Evolutionary conservation across 1,284 basidiomycete genomes (phyloP).

Genomic region (Quambalaria eucalypti): DNA sequence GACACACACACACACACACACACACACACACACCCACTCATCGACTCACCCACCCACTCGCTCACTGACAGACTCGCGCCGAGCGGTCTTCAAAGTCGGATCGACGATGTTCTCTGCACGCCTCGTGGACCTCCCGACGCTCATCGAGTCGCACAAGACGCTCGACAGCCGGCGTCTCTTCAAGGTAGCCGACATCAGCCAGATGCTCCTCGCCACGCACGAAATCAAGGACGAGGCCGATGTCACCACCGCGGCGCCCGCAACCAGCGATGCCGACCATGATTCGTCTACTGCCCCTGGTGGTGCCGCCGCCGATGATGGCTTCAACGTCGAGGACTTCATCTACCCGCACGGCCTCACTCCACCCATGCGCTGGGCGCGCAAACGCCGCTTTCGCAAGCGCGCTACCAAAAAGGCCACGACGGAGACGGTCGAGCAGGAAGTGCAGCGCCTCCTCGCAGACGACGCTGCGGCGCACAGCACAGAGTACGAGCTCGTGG

Average conservation of each 20-base stretch:
- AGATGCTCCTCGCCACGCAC: slow-evolving; percentile 43
- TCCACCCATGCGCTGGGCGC: slow-evolving; percentile 79
- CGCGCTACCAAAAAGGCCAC: slow-evolving; percentile 69
- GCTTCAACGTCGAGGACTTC: slow-evolving; percentile 85
- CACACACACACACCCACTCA: slow-evolving; percentile 67
- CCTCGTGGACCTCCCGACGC: slow-evolving; percentile 87
- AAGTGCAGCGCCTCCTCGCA: slow-evolving; percentile 81
- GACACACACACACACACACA: slow-evolving; percentile 65
- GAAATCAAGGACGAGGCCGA: slow-evolving; percentile 51
- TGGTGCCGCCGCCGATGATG: slow-evolving; percentile 21
- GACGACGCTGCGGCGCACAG: slow-evolving; percentile 73
- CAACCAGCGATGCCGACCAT: slow-evolving; percentile 15
- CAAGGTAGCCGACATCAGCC: slow-evolving; percentile 96
- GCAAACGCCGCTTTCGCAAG: slow-evolving; percentile 88
- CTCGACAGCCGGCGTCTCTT: slow-evolving; percentile 86
- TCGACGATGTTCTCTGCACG: slow-evolving; percentile 76
- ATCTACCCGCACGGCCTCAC: slow-evolving; percentile 96
- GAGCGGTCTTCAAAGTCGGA: slow-evolving; percentile 81
- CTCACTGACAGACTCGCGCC: slow-evolving; percentile 65
- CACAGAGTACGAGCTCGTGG: slow-evolving; percentile 50
- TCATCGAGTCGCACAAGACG: slow-evolving; percentile 93
- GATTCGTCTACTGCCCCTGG: not conserved
- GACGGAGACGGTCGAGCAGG: slow-evolving; percentile 93
- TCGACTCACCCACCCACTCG: slow-evolving; percentile 51
- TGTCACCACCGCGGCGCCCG: slow-evolving; percentile 61